Evolutionary conservation across 306 rosid species (phyloP), one percentile per base, ranked within the genome.

Genomic region (Quercus dentata): DNA sequence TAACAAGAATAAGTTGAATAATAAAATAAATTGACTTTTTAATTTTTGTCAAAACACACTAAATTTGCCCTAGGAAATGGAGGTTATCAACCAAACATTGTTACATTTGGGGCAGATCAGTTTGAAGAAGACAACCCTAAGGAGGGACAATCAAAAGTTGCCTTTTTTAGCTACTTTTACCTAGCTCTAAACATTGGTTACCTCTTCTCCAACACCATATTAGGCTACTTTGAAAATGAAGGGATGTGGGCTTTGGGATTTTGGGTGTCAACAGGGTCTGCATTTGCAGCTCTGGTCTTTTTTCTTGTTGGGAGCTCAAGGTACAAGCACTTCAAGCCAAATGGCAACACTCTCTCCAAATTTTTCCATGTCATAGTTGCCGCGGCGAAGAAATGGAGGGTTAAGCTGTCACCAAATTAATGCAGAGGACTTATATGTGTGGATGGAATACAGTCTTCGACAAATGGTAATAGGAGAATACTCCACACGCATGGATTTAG

Each of bases 161-260:
- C 98, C 20, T 96, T 93, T 83, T 93, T 96, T 74, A 96, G 99
- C 91, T 96, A 93, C 94, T 96, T 90, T 87, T 96, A 96, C 89
- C 92, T 91, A 75, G 97, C 98, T 7, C n/a, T 93, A 81, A 96
- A 96, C 88, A 79, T 91, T 31, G 99, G 99, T 4, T 88, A 91
- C 58, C 94, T 96, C 81, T 96, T 96, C 94, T 96, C 99, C 79
- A 96, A 96, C 89, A 96, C 99, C 85, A 86, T 91, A 63, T 78
- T 96, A 59, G 97, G 83, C 25, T 96, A 90, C 78, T 89, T 91
- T 14, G 98, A 96, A 87, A 98, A 96, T 68, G 90, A 72, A 84
- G 99, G 99, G 82, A 69, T 82, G 76, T 96, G 94, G 97, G 97
- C 93, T 46, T 76, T 93, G 18, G 98, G 98, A 63, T 96, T 96